A percentile compares a stretch with the other conserved stretches of the same genome.
Conservation (phyloP, 179 eudicot species). For the Beta macrorhiza region DNA sequence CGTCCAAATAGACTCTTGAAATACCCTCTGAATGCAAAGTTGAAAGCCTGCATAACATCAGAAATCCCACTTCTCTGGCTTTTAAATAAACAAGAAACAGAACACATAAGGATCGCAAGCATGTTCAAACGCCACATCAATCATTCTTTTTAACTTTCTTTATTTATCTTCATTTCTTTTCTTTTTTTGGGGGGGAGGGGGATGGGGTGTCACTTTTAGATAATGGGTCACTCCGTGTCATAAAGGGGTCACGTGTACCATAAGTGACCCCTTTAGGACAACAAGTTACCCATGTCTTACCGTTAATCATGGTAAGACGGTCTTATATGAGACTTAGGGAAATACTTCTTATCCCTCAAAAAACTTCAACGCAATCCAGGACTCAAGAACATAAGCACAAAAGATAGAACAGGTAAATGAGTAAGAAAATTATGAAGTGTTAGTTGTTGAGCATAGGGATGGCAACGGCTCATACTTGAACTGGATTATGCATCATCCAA, state of each 20-base stretch:
- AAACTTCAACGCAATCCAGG: not conserved
- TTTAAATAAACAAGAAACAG: not conserved
- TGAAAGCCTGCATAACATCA: slow-evolving; percentile 71
- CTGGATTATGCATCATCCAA: no score
- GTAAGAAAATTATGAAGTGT: not conserved
- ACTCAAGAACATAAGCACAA: not conserved
- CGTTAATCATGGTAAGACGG: no score
- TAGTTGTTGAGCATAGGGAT: no score
- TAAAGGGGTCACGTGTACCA: not conserved
- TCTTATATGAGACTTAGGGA: no score
- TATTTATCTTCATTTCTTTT: not conserved
- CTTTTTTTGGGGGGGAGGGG: not conserved
- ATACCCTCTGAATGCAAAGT: slow-evolving; percentile 98
- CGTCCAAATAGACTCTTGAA: slow-evolving; percentile 67
- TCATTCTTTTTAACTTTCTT: no score
- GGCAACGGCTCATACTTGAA: no score
- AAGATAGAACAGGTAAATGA: not conserved
- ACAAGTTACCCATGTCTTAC: no score
- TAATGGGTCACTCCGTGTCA: no score
- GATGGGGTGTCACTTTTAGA: no score
- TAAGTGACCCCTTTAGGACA: no score
- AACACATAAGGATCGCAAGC: not conserved
- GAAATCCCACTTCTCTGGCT: slow-evolving; percentile 12
- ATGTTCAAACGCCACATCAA: not conserved
- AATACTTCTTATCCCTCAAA: not conserved